Evolutionary conservation across 2,329 filamentous ascomycete genomes (phyloP).

Genomic region (Aureobasidium sp.): DNA sequence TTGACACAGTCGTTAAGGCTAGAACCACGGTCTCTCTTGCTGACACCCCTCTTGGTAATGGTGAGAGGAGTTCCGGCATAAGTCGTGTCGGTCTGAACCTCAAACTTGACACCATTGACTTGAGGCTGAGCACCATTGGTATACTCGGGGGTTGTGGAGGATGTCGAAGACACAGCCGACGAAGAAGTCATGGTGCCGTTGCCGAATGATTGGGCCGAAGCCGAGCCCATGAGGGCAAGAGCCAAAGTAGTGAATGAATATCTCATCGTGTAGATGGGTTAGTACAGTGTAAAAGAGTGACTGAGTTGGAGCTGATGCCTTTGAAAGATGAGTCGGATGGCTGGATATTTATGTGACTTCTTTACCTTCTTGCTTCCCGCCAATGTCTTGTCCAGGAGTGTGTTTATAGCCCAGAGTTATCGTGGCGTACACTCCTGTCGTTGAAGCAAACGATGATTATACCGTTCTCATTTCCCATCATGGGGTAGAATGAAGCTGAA

Average conservation of each 20-base stretch:
- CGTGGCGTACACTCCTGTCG: background rate
- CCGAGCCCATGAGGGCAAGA: background rate
- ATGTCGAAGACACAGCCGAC: background rate
- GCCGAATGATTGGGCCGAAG: background rate
- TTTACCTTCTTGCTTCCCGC: background rate
- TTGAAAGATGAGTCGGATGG: background rate
- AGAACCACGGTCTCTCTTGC: background rate
- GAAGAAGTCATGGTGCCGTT: background rate
- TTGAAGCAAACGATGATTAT: background rate
- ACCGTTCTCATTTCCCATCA: slow-evolving; percentile 13
- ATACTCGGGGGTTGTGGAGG: background rate
- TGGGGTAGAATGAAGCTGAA: background rate
- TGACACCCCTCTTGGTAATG: background rate
- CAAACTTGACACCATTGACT: background rate
- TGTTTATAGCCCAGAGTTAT: background rate
- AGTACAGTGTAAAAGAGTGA: slow-evolving; percentile 12
- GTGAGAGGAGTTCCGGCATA: background rate
- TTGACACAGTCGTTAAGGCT: slow-evolving; percentile 3
- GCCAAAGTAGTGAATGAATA: slow-evolving; percentile 2
- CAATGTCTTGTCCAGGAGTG: background rate
- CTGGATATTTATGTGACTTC: slow-evolving; percentile 1
- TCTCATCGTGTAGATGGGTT: slow-evolving; percentile 1
- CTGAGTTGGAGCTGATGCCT: slow-evolving; percentile 11
- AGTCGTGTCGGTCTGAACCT: background rate
- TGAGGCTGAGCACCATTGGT: background rate